Evolutionary conservation across 768 basidiomycete genomes (phyloP), one percentile per base, ranked within the genome.

Genomic region (Lactarius akahatsu): DNA sequence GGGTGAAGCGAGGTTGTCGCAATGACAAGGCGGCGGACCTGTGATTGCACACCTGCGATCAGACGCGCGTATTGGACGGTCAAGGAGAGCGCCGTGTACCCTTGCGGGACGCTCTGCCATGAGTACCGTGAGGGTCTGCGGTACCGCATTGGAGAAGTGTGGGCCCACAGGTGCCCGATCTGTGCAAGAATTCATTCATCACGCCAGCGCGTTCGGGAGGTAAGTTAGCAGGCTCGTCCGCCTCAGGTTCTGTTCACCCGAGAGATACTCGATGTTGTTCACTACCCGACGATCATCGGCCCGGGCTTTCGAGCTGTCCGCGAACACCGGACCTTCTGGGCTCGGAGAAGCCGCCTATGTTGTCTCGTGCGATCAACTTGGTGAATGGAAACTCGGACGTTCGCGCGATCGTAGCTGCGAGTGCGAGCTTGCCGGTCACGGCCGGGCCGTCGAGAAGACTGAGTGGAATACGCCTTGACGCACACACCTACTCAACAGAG

Each of bases 291-390:
- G 73, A 96, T 98, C 67, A 96, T 75, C 10, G n/a, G n/a, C n/a
- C n/a, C n/a, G 96, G 96, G 81, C 93, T 84, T 98, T 99, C 78
- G 98, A 96, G 69, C 92, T 94, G 78, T 99, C 97, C 56, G 83
- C 82, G 77, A 99, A 99, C 43, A 94, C 85, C 78, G 2, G 28
- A 99, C 90, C 79, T 99, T 98, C 76, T 95, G 93, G 16, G 82
- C 75, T 98, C 97, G n/a, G 88, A 86, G 76, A 86, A 96, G 8
- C 97, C 97, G 68, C 98, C 92, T 97, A 99, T 98, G 71, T 83
- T 88, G 73, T 98, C 97, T 0, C 96, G 30, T 7, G 95, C 92
- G 65, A 98, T 87, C 47, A 98, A 83, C 76, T 98, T 98, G 81
- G 98, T 96, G 81, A 99, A 99, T 0, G 97, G 97, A 77, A 89